These are phyloP conservation scores for Bretziella fagacearum DNA, from an alignment of 2,329 filamentous ascomycete species.

Conservation along the genomic window DNA sequence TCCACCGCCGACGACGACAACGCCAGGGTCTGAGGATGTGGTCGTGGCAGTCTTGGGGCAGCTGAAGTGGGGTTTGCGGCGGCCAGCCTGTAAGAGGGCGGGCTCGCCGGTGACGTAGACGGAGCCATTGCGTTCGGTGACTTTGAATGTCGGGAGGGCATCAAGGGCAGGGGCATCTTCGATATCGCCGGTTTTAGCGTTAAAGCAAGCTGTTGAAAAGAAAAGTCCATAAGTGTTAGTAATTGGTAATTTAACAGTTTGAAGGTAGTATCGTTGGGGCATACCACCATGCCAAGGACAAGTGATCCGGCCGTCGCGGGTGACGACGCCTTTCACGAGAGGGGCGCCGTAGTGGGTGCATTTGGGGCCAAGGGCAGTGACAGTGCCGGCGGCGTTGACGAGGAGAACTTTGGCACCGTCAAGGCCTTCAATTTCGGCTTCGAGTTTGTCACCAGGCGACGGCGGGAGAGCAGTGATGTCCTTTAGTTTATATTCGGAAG, in stretches of 20 bases:
- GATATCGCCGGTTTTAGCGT: constrained; percentile 72
- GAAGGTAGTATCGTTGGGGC: constrained; percentile 19
- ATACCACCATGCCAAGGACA: constrained; percentile 93
- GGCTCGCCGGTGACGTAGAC: constrained; percentile 76
- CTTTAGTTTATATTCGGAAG: constrained; percentile 53
- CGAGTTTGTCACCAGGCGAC: constrained; percentile 55
- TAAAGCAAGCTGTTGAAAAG: constrained; percentile 61
- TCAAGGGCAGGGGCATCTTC: constrained; percentile 89
- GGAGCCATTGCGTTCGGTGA: constrained; percentile 63
- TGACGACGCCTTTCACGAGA: constrained; percentile 68
- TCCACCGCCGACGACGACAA: constrained; percentile 79
- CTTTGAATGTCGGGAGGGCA: constrained; percentile 64
- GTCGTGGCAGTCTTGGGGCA: constrained; percentile 47
- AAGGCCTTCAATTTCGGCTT: constrained; percentile 80
- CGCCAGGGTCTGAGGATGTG: constrained; percentile 21
- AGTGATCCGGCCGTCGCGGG: constrained; percentile 64
- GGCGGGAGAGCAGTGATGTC: constrained; percentile 51
- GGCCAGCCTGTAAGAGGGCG: constrained; percentile 56
- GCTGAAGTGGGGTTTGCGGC: constrained; percentile 41
- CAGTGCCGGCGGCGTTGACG: constrained; percentile 56
- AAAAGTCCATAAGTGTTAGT: constrained; percentile 7
- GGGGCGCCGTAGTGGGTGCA: constrained; percentile 92
- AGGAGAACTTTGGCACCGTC: constrained; percentile 74
- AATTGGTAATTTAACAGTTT: neutral
- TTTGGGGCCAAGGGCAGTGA: constrained; percentile 66